phyloP scores from a whole-genome alignment of 2,329 filamentous ascomycete species.

The Furcasterigmium furcatum region DNA sequence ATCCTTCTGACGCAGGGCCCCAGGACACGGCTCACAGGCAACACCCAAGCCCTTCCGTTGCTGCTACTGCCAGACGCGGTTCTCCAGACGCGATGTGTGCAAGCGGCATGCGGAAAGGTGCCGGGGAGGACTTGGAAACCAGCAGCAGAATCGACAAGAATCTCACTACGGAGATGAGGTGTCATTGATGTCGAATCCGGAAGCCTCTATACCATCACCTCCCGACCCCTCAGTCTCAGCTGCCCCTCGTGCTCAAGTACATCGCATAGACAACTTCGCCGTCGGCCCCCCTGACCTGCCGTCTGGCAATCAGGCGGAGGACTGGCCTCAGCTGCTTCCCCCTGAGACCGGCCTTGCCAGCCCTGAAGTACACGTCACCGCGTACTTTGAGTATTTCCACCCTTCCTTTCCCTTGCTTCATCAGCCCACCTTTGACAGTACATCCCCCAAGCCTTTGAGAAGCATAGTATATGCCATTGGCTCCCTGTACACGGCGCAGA shows the following conservation, averaged over 20 bases:
- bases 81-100: slow-evolving; percentile 14
- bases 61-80: slow-evolving; percentile 12
- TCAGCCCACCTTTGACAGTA: slow-evolving; percentile 9
- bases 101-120: slow-evolving; percentile 14
- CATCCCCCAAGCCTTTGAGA: slow-evolving; percentile 5
- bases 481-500: slow-evolving; percentile 12
- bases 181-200: neutral
- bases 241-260: neutral
- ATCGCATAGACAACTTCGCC: neutral
- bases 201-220: slow-evolving; percentile 3
- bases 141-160: neutral
- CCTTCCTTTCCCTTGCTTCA: slow-evolving; percentile 17
- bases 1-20: slow-evolving; percentile 1
- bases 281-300: neutral
- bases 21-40: slow-evolving; percentile 13
- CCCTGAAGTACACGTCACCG: slow-evolving; percentile 8
- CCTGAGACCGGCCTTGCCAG: neutral
- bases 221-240: neutral
- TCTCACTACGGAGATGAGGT: neutral
- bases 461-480: slow-evolving; percentile 16
- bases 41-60: slow-evolving; percentile 15
- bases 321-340: neutral
- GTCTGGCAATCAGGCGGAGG: neutral
- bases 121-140: slow-evolving; percentile 2
- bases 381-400: slow-evolving; percentile 18